A percentile compares a stretch with the other conserved stretches of the same genome.
Conservation (phyloP, 176 grass and related monocot genomes). For the Lolium multiflorum region DNA sequence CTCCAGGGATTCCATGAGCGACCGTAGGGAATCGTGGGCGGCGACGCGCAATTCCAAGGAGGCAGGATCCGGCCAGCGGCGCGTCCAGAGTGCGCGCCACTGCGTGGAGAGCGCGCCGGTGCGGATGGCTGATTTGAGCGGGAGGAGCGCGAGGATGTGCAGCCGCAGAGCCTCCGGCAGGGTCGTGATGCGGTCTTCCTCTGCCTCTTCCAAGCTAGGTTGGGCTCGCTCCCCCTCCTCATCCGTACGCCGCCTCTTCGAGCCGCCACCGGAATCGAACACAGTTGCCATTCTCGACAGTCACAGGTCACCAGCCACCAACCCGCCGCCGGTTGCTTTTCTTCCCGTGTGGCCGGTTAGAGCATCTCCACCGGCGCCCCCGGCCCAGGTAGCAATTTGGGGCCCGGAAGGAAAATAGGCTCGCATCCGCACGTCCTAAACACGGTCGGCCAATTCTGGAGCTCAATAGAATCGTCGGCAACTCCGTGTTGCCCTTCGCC, state of each 20-base stretch:
- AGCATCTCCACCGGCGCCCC: no score
- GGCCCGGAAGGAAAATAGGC: no score
- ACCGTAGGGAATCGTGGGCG: background rate
- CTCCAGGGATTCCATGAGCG: background rate
- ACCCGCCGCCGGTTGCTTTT: no score
- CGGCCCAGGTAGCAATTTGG: no score
- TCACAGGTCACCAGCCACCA: background rate
- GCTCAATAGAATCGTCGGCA: no score
- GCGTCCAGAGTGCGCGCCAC: background rate
- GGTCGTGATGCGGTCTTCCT: background rate
- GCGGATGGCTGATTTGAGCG: conserved; percentile 21
- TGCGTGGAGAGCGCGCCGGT: conserved; percentile 7
- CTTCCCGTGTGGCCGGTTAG: no score
- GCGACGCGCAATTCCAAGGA: conserved; percentile 24
- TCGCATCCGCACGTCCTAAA: no score
- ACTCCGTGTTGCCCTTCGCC: no score
- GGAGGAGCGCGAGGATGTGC: background rate
- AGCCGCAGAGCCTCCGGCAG: conserved; percentile 13
- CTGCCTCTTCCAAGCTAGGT: background rate
- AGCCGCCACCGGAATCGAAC: background rate
- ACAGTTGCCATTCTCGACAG: background rate
- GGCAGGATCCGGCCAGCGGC: conserved; percentile 5
- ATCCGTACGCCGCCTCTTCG: background rate
- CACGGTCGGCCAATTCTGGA: no score
- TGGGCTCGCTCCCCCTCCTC: background rate